Base-by-base conservation (phyloP, 768 basidiomycete species). In the Boletellus sp. region DNA sequence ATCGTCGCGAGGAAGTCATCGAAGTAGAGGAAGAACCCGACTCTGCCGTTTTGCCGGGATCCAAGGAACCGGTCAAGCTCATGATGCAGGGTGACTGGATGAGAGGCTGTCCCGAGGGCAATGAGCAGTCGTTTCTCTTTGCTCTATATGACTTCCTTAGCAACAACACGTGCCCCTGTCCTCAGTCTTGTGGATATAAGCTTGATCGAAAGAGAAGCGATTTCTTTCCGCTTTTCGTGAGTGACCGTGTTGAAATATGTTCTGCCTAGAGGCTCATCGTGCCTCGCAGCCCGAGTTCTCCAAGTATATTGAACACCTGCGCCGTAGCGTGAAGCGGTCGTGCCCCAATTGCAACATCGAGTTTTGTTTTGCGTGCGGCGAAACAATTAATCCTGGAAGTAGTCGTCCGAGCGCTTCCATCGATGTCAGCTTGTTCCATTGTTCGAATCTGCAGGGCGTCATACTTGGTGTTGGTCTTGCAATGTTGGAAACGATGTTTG, bases 51-150 rank as follows among this genome's bases (percentile, higher is more conserved):
- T 63, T 88, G 28, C 66, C 72, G 16, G 68, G 65, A 17, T 72
- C 65, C 48, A 69, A 67, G 35, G 78, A 81, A 48, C 68, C 68
- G 16, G 74, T 83, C 28, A 80, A 80, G 55, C 70, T 94, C 35
- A 83, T 95, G 79, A 84, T 84, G 19, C 88, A 90, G 67, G 90
- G 90, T 23, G 85, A 94, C 63, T 96, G 92, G 92, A 96, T 96
- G 94, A 90, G 89, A 65, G 94, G 94, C 17, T 96, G 94, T 68
- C 93, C 94, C 0, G 93, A 95, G 66, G 90, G 89, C 45, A 84
- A 85, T 60, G 93, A 96, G 66, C 93, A 96, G 63, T 82, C 81
- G 51, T 88, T 87, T 70, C 73, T 96, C 45, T 96, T 96, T 70
- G 79, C 83, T 55, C 78, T 93, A 26, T 94, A 93, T 66, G 79